Base-by-base conservation (phyloP, 1,284 basidiomycete species). In the Naganishia sp. region DNA sequence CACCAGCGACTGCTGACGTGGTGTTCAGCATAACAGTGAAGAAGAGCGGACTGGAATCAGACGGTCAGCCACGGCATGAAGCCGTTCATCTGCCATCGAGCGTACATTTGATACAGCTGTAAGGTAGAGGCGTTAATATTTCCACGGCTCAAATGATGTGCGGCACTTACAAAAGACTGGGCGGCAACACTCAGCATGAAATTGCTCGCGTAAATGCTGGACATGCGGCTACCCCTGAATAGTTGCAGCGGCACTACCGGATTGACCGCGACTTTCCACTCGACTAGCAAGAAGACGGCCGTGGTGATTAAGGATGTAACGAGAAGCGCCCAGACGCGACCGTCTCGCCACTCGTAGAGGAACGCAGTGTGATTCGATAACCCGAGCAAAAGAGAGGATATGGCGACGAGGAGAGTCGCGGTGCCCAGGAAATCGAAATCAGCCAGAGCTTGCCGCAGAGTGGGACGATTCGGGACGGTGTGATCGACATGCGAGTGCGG, bases 361-460 rank as follows among this genome's bases (percentile, higher is more conserved):
- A 90, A 91, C 0, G 89, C 87, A 2, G 89, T 87, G 77, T 92
- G 91, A 63, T 94, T 82, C 70, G 86, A 90, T 72, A 93, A 84
- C 7, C 86, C 90, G 25, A 93, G 84, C 41, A 95, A 83, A 64
- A 92, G 81, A 61, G 85, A 85, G 32, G 88, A 88, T 56, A 94
- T 87, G 23, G 84, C 83, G 42, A 83, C 80, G 50, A 92, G 87
- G 35, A 95, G 84, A 7, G 90, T 69, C 25, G 72, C 32, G 6
- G 73, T 72, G 6, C 76, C 78, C n/a, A 69, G 52, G 72, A 73
- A 77, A 68, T 78, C 77, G 60, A 78, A 73, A 7, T 72, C 73
- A 11, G 50, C 39, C 1, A 56, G 21, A 54, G 57, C 57, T 21
- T 28, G 42, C 13, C 43, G 39, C 11, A 56, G 31, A 18, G 25